Base-by-base conservation (phyloP, 2,329 filamentous ascomycete genomes). In the Botryotinia calthae region DNA sequence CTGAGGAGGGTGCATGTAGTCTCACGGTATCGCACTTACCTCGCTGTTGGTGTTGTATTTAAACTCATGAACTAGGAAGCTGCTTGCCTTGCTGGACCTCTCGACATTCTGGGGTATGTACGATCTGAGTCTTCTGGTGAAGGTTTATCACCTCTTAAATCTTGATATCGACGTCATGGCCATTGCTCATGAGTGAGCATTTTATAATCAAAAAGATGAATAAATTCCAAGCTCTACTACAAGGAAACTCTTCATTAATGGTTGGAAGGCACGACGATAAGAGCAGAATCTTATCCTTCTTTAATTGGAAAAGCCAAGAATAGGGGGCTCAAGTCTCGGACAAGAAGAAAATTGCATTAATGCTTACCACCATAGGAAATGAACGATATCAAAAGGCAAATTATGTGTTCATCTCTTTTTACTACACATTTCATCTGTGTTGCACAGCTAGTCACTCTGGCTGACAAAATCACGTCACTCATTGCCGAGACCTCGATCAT, bases 321-420 rank as follows among this genome's bases (percentile, higher is more conserved):
- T n/a, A 51, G 48, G 25, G 48, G 16, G 48, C 10, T n/a, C 14
- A n/a, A 16, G 12, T n/a, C 2, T n/a, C 4, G 1, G 12, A n/a
- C 10, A 51, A 2, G 10, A 51, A 51, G 10, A 51, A 51, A 51
- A 16, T 16, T 14, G 12, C 4, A 51, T 51, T n/a, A 2, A 14
- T 6, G n/a, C 0, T n/a, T 51, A 51, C 25, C 10, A 5, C 25
- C 48, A 2, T 51, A 2, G 10, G 25, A n/a, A 1, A 0, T 16
- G 0, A 6, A 9, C 18, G 3, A 12, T 51, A 51, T 51, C 48
- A n/a, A 14, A 25, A 9, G 12, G 48, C 25, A n/a, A 2, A n/a
- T 51, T 51, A 0, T 14, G 5, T 16, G 5, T 14, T 51, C 48
- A 51, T 2, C 14, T 51, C 10, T n/a, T 14, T n/a, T n/a, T 6